phyloP scores from a whole-genome alignment of 345 rosid species.

The Salix arbutifolia region DNA sequence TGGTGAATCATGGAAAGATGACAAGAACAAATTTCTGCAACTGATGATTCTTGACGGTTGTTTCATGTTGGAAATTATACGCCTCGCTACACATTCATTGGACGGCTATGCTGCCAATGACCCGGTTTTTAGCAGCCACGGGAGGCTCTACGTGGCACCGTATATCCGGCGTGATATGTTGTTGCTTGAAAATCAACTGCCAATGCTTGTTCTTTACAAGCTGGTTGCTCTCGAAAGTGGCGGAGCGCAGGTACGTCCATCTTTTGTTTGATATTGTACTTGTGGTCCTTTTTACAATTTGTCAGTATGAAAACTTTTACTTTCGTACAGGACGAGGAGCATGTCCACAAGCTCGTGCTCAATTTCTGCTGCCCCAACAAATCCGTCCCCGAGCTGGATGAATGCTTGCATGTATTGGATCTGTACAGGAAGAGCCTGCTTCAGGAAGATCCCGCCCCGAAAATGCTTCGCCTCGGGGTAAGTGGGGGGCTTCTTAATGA shows the following conservation, averaged over 20 bases:
- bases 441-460: neutral
- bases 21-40: conserved; percentile 20
- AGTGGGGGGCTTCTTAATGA: neutral
- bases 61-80: conserved; percentile 48
- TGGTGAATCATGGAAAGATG: conserved; percentile 20
- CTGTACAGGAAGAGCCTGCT: conserved; percentile 28
- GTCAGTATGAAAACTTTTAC: neutral
- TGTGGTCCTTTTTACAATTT: neutral
- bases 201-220: conserved; percentile 29
- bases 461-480: conserved; percentile 1
- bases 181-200: conserved; percentile 54
- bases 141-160: conserved; percentile 33
- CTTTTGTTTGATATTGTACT: neutral
- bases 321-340: conserved; percentile 29
- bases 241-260: conserved; percentile 16
- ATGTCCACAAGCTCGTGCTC: conserved; percentile 31
- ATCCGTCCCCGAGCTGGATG: neutral
- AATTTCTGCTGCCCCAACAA: conserved; percentile 27
- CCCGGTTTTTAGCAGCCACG: conserved; percentile 45
- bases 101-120: conserved; percentile 38
- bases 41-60: conserved; percentile 52
- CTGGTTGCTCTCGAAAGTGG: conserved; percentile 24
- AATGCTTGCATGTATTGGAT: conserved; percentile 44
- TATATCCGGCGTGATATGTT: conserved; percentile 45
- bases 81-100: neutral